A percentile compares a stretch with the other conserved stretches of the same genome.
phyloP scores from a whole-genome alignment of 352 stramenopile species.

The Globisporangium radiosum region DNA sequence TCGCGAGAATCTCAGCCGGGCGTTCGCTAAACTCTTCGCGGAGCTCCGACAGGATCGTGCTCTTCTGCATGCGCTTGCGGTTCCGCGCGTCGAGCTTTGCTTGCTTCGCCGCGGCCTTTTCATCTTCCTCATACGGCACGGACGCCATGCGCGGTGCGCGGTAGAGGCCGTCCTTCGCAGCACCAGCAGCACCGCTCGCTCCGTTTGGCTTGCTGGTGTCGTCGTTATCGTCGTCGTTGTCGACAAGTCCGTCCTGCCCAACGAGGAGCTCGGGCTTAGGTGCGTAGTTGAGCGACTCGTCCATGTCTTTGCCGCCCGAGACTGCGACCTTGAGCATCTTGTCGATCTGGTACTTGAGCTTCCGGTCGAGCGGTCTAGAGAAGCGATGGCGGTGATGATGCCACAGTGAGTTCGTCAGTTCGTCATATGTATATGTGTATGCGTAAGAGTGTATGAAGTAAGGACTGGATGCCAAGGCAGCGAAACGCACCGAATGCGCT shows the following conservation, averaged over 20 bases:
- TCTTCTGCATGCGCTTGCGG: conserved; percentile 79
- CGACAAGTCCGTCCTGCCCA: conserved; percentile 29
- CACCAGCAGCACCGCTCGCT: conserved; percentile 4
- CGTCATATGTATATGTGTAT: not conserved
- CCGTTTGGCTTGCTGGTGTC: conserved; percentile 24
- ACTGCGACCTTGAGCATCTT: conserved; percentile 87
- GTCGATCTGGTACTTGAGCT: conserved; percentile 89
- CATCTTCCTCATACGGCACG: conserved; percentile 82
- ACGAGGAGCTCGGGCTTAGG: conserved; percentile 72
- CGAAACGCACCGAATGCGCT: conserved; percentile 57
- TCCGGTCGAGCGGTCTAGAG: conserved; percentile 64
- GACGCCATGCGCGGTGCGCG: conserved; percentile 64
- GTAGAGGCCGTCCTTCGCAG: conserved; percentile 65
- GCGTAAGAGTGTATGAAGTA: too few species aligned
- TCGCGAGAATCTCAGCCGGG: conserved; percentile 59
- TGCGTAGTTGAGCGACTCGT: conserved; percentile 75
- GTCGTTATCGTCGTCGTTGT: conserved; percentile 33
- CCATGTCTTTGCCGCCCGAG: conserved; percentile 58
- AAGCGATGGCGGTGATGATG: not conserved
- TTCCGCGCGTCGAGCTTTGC: conserved; percentile 76
- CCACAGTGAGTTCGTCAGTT: too few species aligned
- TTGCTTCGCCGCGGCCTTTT: conserved; percentile 70
- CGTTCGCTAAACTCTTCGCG: conserved; percentile 84
- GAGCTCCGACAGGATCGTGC: conserved; percentile 75
- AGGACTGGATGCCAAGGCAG: not conserved